Base-by-base conservation (phyloP, 139 green algal genomes). In the Chlamydomonas sp. region DNA sequence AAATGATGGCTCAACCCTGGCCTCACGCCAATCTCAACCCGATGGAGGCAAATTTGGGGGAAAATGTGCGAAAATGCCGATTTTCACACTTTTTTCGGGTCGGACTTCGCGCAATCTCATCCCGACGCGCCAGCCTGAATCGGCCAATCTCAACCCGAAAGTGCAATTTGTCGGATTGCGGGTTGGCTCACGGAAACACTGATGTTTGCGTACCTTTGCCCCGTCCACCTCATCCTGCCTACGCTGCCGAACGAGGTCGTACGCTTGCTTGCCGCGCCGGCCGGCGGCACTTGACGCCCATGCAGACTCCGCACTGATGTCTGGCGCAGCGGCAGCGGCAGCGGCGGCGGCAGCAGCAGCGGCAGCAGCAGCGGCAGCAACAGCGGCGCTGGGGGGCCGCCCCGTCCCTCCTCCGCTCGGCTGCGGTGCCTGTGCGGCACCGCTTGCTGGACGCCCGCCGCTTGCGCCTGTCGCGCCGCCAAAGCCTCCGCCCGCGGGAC, bases 341-440 rank as follows among this genome's bases (percentile, higher is more conserved):
- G 60, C 26, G 24, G 36, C 58, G 8, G 35, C 38, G 16, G 28
- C 33, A 13, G 50, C 69, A 3, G 31, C 30, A 47, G 39, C 39
- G 43, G 49, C 50, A 63, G 59, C 10, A 33, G 59, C 59, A 64
- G 59, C 59, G 8, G 59, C 59, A 24, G 59, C 33, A n/a, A 22
- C 59, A 37, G 59, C 33, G 59, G 59, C 59, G 13, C 24, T 66
- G 29, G 59, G 31, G 8, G 59, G 59, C 59, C 8, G 39, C 29
- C 10, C 59, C 29, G 59, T 48, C 31, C 59, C 10, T 5, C 8
- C 8, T 5, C 29, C 29, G 6, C 4, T 26, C 5, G 29, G 20
- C 16, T 30, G 59, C 33, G 59, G 16, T 66, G 59, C 6, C 24
- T 24, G n/a, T 30, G 20, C 13, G 59, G 16, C 16, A 33, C 31